phyloP scores from a whole-genome alignment of 202 grass and related monocot genomes.

The Bolboschoenoplectus hybrid region DNA sequence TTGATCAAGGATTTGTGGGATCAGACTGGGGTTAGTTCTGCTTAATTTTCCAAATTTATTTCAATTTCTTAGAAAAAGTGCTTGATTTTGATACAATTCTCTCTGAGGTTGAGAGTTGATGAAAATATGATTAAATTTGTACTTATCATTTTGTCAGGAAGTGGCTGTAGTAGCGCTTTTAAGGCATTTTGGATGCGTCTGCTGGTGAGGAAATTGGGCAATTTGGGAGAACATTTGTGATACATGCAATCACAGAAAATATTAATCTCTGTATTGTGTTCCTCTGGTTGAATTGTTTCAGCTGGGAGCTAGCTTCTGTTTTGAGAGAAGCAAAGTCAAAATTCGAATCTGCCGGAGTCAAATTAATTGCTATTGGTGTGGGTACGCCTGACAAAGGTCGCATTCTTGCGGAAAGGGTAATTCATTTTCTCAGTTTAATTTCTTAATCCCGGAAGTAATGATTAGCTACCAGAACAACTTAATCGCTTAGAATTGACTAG shows the following conservation, averaged over 20 bases:
- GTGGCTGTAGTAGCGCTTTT: slow-evolving; percentile 82
- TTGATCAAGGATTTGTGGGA: slow-evolving; percentile 79
- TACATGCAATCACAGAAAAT: neutral
- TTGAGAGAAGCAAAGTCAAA: slow-evolving; percentile 61
- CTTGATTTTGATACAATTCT: neutral
- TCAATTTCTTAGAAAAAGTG: neutral
- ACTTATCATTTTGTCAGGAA: slow-evolving; percentile 47
- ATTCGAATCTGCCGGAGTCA: slow-evolving; percentile 69
- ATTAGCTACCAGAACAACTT: neutral
- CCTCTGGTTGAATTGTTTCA: slow-evolving; percentile 32
- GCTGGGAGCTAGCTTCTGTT: slow-evolving; percentile 94
- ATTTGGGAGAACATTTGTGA: neutral
- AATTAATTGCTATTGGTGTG: slow-evolving; percentile 74
- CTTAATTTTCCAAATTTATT: neutral
- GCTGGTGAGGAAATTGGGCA: slow-evolving; percentile 65
- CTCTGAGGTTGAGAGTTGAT: neutral
- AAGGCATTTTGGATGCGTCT: slow-evolving; percentile 88
- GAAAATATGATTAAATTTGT: neutral
- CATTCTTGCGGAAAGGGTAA: slow-evolving; percentile 68
- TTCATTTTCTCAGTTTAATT: slow-evolving; percentile 7
- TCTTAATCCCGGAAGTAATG: neutral
- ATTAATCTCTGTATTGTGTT: slow-evolving; percentile 19
- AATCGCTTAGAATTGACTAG: neutral
- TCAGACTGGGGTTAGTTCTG: slow-evolving; percentile 47
- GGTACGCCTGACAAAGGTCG: slow-evolving; percentile 77